Evolutionary conservation across 495 filamentous ascomycete species (phyloP).

Genomic region (Penicillium cinerascens): DNA sequence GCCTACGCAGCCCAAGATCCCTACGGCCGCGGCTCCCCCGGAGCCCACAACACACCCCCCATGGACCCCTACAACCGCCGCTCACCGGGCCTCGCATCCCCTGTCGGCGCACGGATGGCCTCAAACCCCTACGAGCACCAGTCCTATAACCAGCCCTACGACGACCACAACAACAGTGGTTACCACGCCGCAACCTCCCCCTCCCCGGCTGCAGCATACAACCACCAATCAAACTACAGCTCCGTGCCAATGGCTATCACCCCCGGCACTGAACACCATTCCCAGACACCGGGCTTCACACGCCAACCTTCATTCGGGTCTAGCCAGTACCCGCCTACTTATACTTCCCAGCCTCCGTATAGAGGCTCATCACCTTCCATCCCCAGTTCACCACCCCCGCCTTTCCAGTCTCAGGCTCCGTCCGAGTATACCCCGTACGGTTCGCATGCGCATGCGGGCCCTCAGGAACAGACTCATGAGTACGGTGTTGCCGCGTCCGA

Average conservation of each 20-base stretch:
- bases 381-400: constrained; percentile 33
- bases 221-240: constrained; percentile 20
- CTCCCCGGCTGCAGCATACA: constrained; percentile 26
- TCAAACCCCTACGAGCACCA: constrained; percentile 25
- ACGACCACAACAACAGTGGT: constrained; percentile 1
- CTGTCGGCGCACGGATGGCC: constrained; percentile 13
- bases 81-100: constrained; percentile 22
- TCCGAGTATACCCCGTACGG: constrained; percentile 15
- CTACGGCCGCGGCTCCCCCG: constrained; percentile 23
- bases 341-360: constrained; percentile 25
- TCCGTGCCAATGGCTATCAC: constrained; percentile 15
- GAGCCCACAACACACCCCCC: no score
- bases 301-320: constrained; percentile 32
- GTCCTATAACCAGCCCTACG: constrained; percentile 24
- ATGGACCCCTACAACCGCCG: no score
- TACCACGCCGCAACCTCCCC: constrained; percentile 21
- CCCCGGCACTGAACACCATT: constrained; percentile 6
- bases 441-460: no score
- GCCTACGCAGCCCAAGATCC: constrained; percentile 16
- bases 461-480: not conserved
- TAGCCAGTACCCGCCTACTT: constrained; percentile 26
- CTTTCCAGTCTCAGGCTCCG: constrained; percentile 27
- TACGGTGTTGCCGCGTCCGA: constrained; percentile 2
- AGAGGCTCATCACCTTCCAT: constrained; percentile 26
- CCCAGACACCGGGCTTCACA: constrained; percentile 14